phyloP scores from a whole-genome alignment of 352 stramenopile genomes.

The Globisporangium emineosum region DNA sequence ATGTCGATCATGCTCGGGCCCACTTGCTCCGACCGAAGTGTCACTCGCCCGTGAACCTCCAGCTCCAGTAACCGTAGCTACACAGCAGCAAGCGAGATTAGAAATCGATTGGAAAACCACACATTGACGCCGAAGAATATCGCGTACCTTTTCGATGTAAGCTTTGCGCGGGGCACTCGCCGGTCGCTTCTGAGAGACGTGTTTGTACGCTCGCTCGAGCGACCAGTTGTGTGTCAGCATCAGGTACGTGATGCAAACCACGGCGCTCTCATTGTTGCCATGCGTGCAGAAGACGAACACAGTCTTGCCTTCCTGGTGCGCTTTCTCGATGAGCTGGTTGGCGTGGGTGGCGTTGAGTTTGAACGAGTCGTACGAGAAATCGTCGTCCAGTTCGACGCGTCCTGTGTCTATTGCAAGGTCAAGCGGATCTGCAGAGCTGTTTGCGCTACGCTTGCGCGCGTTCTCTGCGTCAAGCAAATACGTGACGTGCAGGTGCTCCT shows the following conservation, averaged over 20 bases:
- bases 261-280: constrained; percentile 65
- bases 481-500: constrained; percentile 41
- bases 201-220: constrained; percentile 57
- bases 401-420: constrained; percentile 29
- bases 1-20: constrained; percentile 76
- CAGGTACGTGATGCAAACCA: constrained; percentile 65
- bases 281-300: constrained; percentile 74
- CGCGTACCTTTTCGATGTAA: constrained; percentile 62
- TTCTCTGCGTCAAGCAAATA: constrained; percentile 64
- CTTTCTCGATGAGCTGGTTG: constrained; percentile 47
- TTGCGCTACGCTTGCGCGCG: constrained; percentile 42
- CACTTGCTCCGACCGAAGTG: constrained; percentile 54
- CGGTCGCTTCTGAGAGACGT: constrained; percentile 56
- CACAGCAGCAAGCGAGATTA: constrained; percentile 7
- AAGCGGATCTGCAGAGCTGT: constrained; percentile 15
- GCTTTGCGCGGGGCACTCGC: constrained; percentile 54
- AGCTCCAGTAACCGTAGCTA: constrained; percentile 51
- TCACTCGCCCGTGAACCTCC: constrained; percentile 58
- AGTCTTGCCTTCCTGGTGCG: constrained; percentile 36
- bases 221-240: constrained; percentile 59
- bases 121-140: neutral
- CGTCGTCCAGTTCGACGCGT: constrained; percentile 61
- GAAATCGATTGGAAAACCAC: neutral
- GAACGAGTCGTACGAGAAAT: constrained; percentile 61
- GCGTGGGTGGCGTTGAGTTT: constrained; percentile 33